Percentiles rank a stretch among this genome's conserved stretches.
Conservation (phyloP, 1,139 yeast genomes). For the Diutina scorzettiae region DNA sequence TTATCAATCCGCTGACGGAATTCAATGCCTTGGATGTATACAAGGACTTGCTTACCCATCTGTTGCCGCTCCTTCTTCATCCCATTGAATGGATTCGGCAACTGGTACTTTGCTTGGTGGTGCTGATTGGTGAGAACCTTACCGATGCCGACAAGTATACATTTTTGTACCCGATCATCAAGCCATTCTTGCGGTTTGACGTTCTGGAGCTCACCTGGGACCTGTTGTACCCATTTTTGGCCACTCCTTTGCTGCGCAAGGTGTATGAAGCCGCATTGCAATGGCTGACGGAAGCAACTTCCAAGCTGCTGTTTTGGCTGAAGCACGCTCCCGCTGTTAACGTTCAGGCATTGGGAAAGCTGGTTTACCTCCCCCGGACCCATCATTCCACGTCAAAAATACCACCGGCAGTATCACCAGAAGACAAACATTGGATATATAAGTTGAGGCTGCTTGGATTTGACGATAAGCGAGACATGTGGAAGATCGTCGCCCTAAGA, state of each 20-base stretch:
- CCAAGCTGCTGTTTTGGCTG: conserved; percentile 58
- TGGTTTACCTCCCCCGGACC: conserved; percentile 22
- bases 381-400: conserved; percentile 2
- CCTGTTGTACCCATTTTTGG: conserved; percentile 49
- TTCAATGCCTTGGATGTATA: conserved; percentile 32
- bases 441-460: conserved; percentile 62
- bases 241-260: conserved; percentile 53
- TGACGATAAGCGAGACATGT: conserved; percentile 47
- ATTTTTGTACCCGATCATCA: conserved; percentile 68
- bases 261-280: conserved; percentile 52
- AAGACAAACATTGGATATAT: conserved; percentile 68
- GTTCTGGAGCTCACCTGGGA: conserved; percentile 56
- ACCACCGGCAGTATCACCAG: conserved; percentile 30
- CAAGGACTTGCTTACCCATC: conserved; percentile 22
- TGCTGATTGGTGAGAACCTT: conserved; percentile 50
- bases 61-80: conserved; percentile 41
- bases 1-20: conserved; percentile 26
- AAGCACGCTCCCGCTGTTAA: not conserved
- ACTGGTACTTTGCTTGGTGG: conserved; percentile 47
- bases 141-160: conserved; percentile 75
- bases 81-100: conserved; percentile 86
- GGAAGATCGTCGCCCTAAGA: conserved; percentile 69
- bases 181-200: conserved; percentile 69
- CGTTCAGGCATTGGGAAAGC: conserved; percentile 19
- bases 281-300: conserved; percentile 60